These are phyloP conservation scores for Polyporus tsugae DNA, from an alignment of 1,284 basidiomycete genomes.

Conservation along the genomic window DNA sequence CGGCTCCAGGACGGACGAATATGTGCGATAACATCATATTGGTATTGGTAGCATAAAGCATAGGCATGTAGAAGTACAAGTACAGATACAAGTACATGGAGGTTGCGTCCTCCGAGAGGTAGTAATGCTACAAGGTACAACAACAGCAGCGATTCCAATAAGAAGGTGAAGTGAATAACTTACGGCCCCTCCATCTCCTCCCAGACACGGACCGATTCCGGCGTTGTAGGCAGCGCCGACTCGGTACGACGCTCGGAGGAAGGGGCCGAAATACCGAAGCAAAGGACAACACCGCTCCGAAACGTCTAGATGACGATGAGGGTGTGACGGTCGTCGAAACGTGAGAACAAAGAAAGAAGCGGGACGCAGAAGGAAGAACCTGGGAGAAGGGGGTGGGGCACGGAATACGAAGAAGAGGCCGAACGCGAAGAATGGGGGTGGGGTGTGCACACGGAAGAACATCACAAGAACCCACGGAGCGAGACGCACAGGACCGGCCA, in stretches of 20 bases:
- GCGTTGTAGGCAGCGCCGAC: neutral
- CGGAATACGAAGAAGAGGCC: neutral
- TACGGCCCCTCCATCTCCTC: conserved; percentile 14
- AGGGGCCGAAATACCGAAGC: conserved; percentile 17
- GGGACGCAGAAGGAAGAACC: neutral
- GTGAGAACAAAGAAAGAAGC: neutral
- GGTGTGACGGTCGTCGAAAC: neutral
- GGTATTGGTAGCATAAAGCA: neutral
- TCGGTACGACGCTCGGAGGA: neutral
- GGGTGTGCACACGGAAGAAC: neutral
- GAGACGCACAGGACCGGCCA: conserved; percentile 9
- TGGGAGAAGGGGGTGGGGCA: neutral
- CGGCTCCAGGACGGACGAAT: neutral
- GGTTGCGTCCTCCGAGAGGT: neutral
- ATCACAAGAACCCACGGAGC: neutral
- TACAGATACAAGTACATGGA: neutral
- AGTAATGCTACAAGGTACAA: conserved; percentile 2
- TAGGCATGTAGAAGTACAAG: neutral
- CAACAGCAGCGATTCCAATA: neutral
- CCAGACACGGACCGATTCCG: neutral
- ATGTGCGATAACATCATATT: neutral
- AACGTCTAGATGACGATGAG: neutral
- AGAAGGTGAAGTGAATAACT: conserved; percentile 20
- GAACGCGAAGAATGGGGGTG: neutral
- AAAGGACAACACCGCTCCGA: neutral